Percentiles rank a stretch among this genome's conserved stretches.
These are phyloP conservation scores for Paramecium bursaria DNA, from an alignment of 73 alveolate species.

Conservation along the genomic window DNA sequence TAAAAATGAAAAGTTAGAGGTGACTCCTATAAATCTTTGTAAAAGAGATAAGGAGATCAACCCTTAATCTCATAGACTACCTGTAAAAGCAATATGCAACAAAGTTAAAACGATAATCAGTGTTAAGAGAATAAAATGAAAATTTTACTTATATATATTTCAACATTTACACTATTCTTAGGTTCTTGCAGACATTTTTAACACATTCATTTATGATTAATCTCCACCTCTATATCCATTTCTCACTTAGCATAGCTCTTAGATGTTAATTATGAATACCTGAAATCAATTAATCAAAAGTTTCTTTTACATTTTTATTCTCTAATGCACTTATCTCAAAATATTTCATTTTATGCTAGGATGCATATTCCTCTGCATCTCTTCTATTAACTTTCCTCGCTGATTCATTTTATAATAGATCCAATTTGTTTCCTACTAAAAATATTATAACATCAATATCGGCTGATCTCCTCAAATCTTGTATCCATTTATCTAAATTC, in stretches of 20 bases:
- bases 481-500: constrained; percentile 68
- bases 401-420: constrained; percentile 60
- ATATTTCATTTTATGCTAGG: neutral
- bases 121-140: no score
- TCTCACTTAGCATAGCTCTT: constrained; percentile 21
- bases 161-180: constrained; percentile 56
- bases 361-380: constrained; percentile 44
- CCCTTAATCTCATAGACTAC: no score
- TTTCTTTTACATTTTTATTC: constrained; percentile 25
- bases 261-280: neutral
- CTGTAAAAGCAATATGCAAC: no score
- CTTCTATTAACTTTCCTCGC: constrained; percentile 19
- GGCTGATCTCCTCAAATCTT: constrained; percentile 71
- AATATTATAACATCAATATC: constrained; percentile 72
- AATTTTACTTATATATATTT: no score
- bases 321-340: constrained; percentile 52
- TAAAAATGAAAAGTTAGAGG: no score
- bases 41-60: no score
- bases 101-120: no score
- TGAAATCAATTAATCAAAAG: constrained; percentile 29
- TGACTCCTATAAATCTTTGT: no score
- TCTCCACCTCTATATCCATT: constrained; percentile 59
- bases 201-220: constrained; percentile 1
- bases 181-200: constrained; percentile 40
- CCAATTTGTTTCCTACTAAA: constrained; percentile 77